These are phyloP conservation scores for Russula emetica DNA, from an alignment of 768 basidiomycete genomes.

Conservation along the genomic window DNA sequence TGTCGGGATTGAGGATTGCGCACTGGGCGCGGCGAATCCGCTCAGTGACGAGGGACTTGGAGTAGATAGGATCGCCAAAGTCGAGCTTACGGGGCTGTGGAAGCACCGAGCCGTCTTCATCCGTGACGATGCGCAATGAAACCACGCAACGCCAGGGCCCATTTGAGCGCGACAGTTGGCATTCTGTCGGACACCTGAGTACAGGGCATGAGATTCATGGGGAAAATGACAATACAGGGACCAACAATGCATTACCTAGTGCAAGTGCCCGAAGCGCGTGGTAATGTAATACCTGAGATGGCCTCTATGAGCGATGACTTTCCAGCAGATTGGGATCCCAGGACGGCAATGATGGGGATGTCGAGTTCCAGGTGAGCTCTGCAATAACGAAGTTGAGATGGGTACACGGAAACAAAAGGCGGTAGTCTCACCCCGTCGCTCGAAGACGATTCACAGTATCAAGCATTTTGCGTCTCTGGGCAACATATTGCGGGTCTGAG, in stretches of 20 bases:
- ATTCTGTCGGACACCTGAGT: constrained; percentile 39
- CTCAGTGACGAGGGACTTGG: constrained; percentile 56
- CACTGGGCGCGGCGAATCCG: constrained; percentile 61
- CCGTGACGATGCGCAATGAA: constrained; percentile 34
- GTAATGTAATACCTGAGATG: constrained; percentile 67
- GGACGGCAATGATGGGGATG: constrained; percentile 67
- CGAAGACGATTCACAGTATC: constrained; percentile 59
- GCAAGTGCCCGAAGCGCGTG: constrained; percentile 67
- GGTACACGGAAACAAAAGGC: not conserved
- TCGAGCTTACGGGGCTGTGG: constrained; percentile 35
- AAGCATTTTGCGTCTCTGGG: constrained; percentile 46
- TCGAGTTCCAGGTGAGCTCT: constrained; percentile 70
- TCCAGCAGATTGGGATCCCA: constrained; percentile 72
- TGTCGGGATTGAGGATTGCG: constrained; percentile 59
- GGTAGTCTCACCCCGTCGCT: constrained; percentile 50
- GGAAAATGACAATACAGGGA: not conserved
- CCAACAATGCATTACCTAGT: constrained; percentile 48
- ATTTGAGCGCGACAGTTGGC: constrained; percentile 31
- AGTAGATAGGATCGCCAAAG: constrained; percentile 41
- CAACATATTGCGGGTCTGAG: constrained; percentile 42
- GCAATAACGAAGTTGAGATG: not conserved
- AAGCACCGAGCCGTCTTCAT: constrained; percentile 23
- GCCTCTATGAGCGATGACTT: constrained; percentile 77
- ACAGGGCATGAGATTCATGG: not conserved
- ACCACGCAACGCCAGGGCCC: constrained; percentile 37